Percentiles rank a stretch among this genome's conserved stretches.
Conservation (phyloP, 176 grass and related monocot species). For the Eleusine coracana region DNA sequence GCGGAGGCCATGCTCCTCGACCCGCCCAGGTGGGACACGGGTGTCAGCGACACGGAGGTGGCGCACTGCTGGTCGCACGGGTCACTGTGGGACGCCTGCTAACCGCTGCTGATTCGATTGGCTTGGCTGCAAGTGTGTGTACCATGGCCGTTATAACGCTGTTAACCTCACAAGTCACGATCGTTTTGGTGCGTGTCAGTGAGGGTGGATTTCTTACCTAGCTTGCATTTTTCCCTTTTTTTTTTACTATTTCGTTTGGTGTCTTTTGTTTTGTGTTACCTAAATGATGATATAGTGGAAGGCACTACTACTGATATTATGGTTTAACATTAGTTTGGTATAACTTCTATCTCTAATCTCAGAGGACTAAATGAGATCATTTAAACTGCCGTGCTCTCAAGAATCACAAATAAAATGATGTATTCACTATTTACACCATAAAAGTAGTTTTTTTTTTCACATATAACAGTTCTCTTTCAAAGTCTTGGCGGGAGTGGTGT, state of each 20-base stretch:
- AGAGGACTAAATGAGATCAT: not conserved
- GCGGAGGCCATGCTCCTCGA: conserved; percentile 76
- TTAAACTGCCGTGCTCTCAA: not conserved
- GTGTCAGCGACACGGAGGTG: conserved; percentile 34
- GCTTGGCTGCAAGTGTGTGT: not conserved
- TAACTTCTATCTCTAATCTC: not conserved
- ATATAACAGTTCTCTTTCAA: no score
- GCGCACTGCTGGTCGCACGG: conserved; percentile 48
- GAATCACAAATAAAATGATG: no score
- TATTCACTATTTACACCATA: no score
- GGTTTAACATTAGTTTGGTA: not conserved
- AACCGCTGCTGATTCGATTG: not conserved
- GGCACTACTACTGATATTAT: not conserved
- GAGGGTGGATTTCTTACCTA: not conserved
- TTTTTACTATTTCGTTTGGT: not conserved
- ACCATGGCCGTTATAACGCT: not conserved
- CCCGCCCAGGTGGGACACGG: conserved; percentile 55
- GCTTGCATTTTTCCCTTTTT: not conserved
- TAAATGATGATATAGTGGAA: not conserved
- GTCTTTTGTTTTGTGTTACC: not conserved
- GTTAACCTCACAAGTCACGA: conserved; percentile 2
- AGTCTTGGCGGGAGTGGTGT: no score
- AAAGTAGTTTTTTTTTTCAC: no score
- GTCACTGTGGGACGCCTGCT: conserved; percentile 65
- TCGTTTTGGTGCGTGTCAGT: not conserved